Conservation (phyloP, 2,329 filamentous ascomycete species). For the Camptophora hylomeconis region DNA sequence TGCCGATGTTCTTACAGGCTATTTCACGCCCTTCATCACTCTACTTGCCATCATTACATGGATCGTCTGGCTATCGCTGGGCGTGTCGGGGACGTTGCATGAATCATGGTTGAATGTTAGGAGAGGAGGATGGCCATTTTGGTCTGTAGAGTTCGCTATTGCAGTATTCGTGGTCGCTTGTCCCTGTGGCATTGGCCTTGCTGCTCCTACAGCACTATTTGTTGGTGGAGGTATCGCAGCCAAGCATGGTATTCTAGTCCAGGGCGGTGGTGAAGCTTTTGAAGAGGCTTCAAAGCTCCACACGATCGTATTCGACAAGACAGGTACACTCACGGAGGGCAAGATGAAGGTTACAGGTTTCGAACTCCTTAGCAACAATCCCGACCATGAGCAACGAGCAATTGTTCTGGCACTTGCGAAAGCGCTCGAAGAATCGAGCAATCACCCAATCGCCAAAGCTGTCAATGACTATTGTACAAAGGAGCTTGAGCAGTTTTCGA, state of each 20-base stretch:
- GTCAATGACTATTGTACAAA: slow-evolving; percentile 35
- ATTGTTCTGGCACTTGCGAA: slow-evolving; percentile 34
- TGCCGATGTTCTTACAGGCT: slow-evolving; percentile 34
- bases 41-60: slow-evolving; percentile 35
- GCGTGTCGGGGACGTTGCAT: slow-evolving; percentile 29
- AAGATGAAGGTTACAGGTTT: slow-evolving; percentile 43
- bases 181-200: slow-evolving; percentile 69
- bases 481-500: slow-evolving; percentile 4
- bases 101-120: slow-evolving; percentile 37
- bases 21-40: slow-evolving; percentile 37
- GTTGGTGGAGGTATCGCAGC: slow-evolving; percentile 71
- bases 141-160: slow-evolving; percentile 55
- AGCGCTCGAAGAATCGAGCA: slow-evolving; percentile 45
- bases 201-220: slow-evolving; percentile 78
- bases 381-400: slow-evolving; percentile 18
- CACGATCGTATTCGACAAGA: slow-evolving; percentile 80
- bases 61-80: slow-evolving; percentile 33
- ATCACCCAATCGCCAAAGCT: slow-evolving; percentile 46
- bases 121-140: slow-evolving; percentile 38
- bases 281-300: slow-evolving; percentile 69
- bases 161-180: slow-evolving; percentile 79
- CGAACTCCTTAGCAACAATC: slow-evolving; percentile 23
- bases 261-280: slow-evolving; percentile 74
- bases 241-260: slow-evolving; percentile 66
- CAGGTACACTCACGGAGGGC: slow-evolving; percentile 64